phyloP scores from a whole-genome alignment of 192 early-diverging fungal genomes.

The Coemansia sp. region DNA sequence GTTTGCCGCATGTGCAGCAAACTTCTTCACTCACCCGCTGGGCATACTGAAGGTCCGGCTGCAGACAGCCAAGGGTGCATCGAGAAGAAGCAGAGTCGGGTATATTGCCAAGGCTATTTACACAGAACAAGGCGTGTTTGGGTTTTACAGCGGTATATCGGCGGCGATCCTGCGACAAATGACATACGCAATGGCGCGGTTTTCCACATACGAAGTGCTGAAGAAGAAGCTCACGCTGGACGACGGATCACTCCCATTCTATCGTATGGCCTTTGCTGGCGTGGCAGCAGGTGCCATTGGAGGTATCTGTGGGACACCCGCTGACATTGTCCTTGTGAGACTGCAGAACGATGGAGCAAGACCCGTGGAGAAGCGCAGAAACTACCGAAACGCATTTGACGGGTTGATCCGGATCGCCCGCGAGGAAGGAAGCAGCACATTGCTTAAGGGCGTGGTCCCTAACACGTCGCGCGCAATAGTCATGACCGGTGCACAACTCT shows the following conservation, averaged over 20 bases:
- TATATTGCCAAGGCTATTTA: slow-evolving; percentile 62
- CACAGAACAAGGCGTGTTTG: slow-evolving; percentile 68
- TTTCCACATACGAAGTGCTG: slow-evolving; percentile 72
- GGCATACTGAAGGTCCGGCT: slow-evolving; percentile 89
- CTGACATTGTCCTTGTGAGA: slow-evolving; percentile 78
- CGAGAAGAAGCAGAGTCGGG: no score
- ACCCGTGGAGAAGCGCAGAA: slow-evolving; percentile 60
- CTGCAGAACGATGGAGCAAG: slow-evolving; percentile 80
- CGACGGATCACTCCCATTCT: slow-evolving; percentile 49
- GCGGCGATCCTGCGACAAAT: slow-evolving; percentile 72
- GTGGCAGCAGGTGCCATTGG: slow-evolving; percentile 56
- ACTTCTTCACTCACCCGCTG: slow-evolving; percentile 74
- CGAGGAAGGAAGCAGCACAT: slow-evolving; percentile 70
- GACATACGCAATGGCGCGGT: slow-evolving; percentile 80
- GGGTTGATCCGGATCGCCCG: slow-evolving; percentile 72
- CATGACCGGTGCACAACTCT: slow-evolving; percentile 72
- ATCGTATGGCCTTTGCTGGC: slow-evolving; percentile 42
- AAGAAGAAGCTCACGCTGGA: slow-evolving; percentile 58
- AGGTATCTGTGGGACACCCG: slow-evolving; percentile 74
- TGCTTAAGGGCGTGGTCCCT: slow-evolving; percentile 89
- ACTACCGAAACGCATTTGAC: slow-evolving; percentile 76
- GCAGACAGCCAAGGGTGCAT: slow-evolving; percentile 74
- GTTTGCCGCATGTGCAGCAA: slow-evolving; percentile 50
- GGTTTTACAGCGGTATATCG: slow-evolving; percentile 66
- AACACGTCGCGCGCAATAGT: slow-evolving; percentile 89